Percentiles rank a stretch among this genome's conserved stretches.
These are phyloP conservation scores for Saussurea involucrata DNA, from an alignment of 129 eudicot species.

Conservation along the genomic window DNA sequence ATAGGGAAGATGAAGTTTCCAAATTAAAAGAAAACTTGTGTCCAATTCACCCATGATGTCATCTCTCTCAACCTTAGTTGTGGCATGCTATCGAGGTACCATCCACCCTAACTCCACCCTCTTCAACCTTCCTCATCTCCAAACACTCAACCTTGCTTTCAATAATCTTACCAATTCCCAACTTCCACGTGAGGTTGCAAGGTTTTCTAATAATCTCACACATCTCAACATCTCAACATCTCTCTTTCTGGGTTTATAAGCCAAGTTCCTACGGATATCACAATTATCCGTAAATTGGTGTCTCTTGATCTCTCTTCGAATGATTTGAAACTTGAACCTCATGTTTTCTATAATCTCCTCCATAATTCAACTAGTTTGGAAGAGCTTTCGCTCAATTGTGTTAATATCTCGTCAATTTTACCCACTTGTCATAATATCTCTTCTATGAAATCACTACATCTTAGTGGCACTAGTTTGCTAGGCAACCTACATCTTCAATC, in stretches of 20 bases:
- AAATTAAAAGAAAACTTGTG: neutral
- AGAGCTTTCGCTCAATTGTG: neutral
- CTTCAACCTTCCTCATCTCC: neutral
- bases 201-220: slow-evolving; percentile 25
- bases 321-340: neutral
- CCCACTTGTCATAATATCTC: slow-evolving; percentile 8
- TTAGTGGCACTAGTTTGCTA: neutral
- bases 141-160: slow-evolving; percentile 27
- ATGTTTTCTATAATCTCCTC: neutral
- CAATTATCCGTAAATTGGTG: slow-evolving; percentile 3
- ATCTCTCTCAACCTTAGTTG: neutral
- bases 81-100: neutral
- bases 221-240: slow-evolving; percentile 23
- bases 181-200: slow-evolving; percentile 17
- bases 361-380: slow-evolving; percentile 2
- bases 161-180: slow-evolving; percentile 13
- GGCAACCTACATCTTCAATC: slow-evolving; percentile 29
- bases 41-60: slow-evolving; percentile 11
- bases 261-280: neutral
- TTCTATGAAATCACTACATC: slow-evolving; percentile 15
- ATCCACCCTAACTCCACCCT: neutral
- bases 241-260: slow-evolving; percentile 12
- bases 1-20: no score
- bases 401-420: neutral
- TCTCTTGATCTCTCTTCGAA: slow-evolving; percentile 28